A percentile compares a stretch with the other conserved stretches of the same genome.
Evolutionary conservation across 768 basidiomycete species (phyloP).

Genomic region (Dacryopinax primogenitus): DNA sequence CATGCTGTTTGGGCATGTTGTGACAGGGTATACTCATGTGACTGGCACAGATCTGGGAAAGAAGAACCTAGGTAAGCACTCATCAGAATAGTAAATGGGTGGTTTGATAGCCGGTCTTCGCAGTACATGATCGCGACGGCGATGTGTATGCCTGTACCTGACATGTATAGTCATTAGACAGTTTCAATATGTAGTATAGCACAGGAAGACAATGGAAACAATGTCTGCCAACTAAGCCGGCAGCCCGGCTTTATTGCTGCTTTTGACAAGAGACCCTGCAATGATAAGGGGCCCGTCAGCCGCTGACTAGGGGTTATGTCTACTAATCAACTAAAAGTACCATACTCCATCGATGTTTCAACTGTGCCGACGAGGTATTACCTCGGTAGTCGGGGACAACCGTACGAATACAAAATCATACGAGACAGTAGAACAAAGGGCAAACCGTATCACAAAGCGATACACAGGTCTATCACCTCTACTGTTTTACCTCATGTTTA

Average conservation of each 20-base stretch:
- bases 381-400: too few relatives aligned
- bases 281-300: not conserved
- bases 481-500: too few relatives aligned
- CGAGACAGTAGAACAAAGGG: too few relatives aligned
- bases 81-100: not conserved
- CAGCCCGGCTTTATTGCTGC: not conserved
- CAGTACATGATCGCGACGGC: not conserved
- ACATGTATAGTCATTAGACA: not conserved
- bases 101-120: not conserved
- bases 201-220: slow-evolving; percentile 8
- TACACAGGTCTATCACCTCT: too few relatives aligned
- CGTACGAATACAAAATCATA: too few relatives aligned
- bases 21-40: slow-evolving; percentile 3
- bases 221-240: not conserved
- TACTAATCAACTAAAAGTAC: not conserved
- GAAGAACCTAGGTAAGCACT: not conserved
- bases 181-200: not conserved
- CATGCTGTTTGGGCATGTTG: not conserved
- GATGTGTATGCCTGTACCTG: not conserved
- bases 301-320: not conserved
- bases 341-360: too few relatives aligned
- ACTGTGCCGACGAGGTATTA: too few relatives aligned
- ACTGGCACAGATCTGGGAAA: slow-evolving; percentile 6
- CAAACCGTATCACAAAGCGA: too few relatives aligned
- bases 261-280: not conserved